Evolutionary conservation across 2,329 filamentous ascomycete genomes (phyloP).

Genomic region (Pseudogymnoascus sp.): DNA sequence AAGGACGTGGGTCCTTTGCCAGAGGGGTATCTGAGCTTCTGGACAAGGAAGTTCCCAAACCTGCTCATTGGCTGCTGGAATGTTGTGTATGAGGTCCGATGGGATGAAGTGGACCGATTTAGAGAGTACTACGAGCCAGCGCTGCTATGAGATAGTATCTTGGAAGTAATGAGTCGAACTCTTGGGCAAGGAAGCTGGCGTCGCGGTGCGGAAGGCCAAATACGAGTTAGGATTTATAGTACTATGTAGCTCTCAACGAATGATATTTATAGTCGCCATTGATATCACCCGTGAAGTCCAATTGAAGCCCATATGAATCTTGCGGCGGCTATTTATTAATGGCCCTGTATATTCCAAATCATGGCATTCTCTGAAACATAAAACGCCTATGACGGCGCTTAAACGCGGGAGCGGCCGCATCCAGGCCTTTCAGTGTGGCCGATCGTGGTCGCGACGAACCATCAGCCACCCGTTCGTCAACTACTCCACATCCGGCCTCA

Average conservation of each 20-base stretch:
- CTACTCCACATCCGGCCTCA: conserved; percentile 1
- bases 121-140: conserved; percentile 59
- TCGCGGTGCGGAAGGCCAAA: neutral
- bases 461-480: neutral
- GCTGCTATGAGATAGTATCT: neutral
- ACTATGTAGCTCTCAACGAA: neutral
- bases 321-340: neutral
- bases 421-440: neutral
- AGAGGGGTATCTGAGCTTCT: conserved; percentile 61
- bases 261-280: neutral
- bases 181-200: no score
- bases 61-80: conserved; percentile 61
- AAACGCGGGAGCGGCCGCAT: conserved; percentile 6
- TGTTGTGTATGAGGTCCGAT: conserved; percentile 48
- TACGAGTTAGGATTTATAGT: neutral
- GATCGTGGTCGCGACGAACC: conserved; percentile 7
- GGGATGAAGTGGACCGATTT: conserved; percentile 52
- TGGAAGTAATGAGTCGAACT: neutral
- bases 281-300: neutral
- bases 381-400: conserved; percentile 6
- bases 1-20: conserved; percentile 56
- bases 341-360: neutral
- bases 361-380: conserved; percentile 1
- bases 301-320: neutral
- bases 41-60: conserved; percentile 59